These are phyloP conservation scores for Monosporascus cannonballus DNA, from an alignment of 2,329 filamentous ascomycete genomes.

Conservation along the genomic window DNA sequence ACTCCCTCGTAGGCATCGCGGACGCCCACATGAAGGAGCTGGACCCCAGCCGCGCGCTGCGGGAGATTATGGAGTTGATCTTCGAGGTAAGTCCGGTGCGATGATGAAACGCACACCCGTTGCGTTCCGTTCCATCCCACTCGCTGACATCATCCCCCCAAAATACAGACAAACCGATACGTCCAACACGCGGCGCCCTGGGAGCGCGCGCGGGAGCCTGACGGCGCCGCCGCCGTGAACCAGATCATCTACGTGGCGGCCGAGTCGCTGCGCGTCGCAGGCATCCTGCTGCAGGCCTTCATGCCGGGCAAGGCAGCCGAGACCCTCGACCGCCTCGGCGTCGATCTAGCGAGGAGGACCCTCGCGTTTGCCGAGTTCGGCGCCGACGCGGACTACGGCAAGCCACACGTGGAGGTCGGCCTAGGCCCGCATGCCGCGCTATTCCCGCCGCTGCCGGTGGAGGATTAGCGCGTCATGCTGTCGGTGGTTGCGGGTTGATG, in stretches of 20 bases:
- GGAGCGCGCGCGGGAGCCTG: slow-evolving; percentile 40
- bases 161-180: slow-evolving; percentile 56
- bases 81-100: slow-evolving; percentile 41
- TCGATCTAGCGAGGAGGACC: slow-evolving; percentile 54
- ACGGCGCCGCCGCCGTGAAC: slow-evolving; percentile 36
- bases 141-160: not conserved
- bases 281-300: slow-evolving; percentile 83
- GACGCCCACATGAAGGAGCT: slow-evolving; percentile 54
- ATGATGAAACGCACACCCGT: not conserved
- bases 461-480: slow-evolving; percentile 23
- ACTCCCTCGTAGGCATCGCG: slow-evolving; percentile 33
- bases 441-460: slow-evolving; percentile 46
- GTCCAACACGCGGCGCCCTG: slow-evolving; percentile 64
- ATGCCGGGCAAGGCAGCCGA: slow-evolving; percentile 73
- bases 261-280: slow-evolving; percentile 72
- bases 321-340: slow-evolving; percentile 73
- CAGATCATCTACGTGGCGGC: slow-evolving; percentile 62
- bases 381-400: slow-evolving; percentile 65
- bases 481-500: not conserved
- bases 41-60: slow-evolving; percentile 60
- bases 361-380: slow-evolving; percentile 57
- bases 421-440: slow-evolving; percentile 35
- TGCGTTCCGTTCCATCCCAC: not conserved
- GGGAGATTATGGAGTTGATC: slow-evolving; percentile 56
- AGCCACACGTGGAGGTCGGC: slow-evolving; percentile 25